These are phyloP conservation scores for Chlorella sorokiniana DNA, from an alignment of 139 green algal species.

Conservation along the genomic window DNA sequence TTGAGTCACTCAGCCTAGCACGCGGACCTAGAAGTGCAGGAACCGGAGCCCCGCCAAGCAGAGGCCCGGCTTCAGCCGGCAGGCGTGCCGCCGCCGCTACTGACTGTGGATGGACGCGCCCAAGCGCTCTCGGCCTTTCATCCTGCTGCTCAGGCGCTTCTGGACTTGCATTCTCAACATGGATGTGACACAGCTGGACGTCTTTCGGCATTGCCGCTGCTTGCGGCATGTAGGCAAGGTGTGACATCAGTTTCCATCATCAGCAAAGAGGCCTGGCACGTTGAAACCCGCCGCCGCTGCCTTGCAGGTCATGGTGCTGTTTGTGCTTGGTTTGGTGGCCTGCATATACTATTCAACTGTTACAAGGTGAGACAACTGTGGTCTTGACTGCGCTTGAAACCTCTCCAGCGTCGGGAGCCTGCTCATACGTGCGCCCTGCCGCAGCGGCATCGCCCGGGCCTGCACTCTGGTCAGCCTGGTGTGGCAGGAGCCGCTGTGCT, in stretches of 20 bases:
- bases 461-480: neutral
- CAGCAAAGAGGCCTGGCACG: no score
- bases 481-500: slow-evolving; percentile 31
- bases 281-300: neutral
- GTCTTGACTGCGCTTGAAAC: neutral
- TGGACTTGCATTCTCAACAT: neutral
- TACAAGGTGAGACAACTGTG: neutral
- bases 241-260: no score
- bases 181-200: slow-evolving; percentile 39
- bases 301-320: slow-evolving; percentile 76
- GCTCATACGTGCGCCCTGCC: slow-evolving; percentile 26
- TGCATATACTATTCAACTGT: slow-evolving; percentile 76
- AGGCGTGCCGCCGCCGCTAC: neutral
- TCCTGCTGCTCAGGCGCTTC: neutral
- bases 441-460: slow-evolving; percentile 13
- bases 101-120: neutral
- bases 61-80: no score
- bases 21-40: no score
- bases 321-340: slow-evolving; percentile 75
- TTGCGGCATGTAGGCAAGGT: slow-evolving; percentile 33
- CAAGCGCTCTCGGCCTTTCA: neutral
- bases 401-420: no score
- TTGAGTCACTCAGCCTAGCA: no score
- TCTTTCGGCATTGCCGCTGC: slow-evolving; percentile 33
- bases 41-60: no score